A percentile compares a stretch with the other conserved stretches of the same genome.
These are phyloP conservation scores for Carex parvula DNA, from an alignment of 176 grass and related monocot species.

Conservation along the genomic window DNA sequence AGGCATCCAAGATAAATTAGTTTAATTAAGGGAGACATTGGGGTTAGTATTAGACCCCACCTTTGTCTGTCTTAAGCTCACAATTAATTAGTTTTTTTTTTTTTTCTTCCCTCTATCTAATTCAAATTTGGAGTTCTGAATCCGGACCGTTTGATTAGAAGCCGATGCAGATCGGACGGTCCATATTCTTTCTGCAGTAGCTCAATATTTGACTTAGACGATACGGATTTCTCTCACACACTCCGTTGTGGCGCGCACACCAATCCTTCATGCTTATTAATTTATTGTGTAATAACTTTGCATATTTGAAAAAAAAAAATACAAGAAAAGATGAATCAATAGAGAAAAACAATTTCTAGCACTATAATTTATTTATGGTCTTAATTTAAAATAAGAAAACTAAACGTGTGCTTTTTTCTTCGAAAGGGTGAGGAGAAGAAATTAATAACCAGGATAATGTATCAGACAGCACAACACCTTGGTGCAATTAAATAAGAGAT, in stretches of 20 bases:
- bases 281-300: conserved; percentile 12
- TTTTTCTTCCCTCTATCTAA: neutral
- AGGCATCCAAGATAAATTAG: conserved; percentile 11
- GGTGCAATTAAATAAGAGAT: neutral
- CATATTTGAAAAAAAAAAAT: no score
- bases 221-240: conserved; percentile 2
- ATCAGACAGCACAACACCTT: neutral
- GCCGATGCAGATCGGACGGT: no score
- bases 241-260: no score
- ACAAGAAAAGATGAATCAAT: no score
- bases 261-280: conserved; percentile 13
- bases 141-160: no score
- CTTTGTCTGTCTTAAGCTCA: conserved; percentile 26
- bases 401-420: conserved; percentile 27
- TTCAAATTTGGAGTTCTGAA: neutral
- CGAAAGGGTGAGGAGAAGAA: conserved; percentile 25
- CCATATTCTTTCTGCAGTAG: no score
- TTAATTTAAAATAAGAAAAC: conserved; percentile 24
- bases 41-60: conserved; percentile 28
- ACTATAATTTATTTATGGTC: conserved; percentile 33
- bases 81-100: neutral
- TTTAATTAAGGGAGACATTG: conserved; percentile 30
- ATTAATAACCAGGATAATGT: neutral
- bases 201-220: no score
- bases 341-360: no score